Evolutionary conservation across 106 monocot species (phyloP).

Genomic region (Chionographis japonica): DNA sequence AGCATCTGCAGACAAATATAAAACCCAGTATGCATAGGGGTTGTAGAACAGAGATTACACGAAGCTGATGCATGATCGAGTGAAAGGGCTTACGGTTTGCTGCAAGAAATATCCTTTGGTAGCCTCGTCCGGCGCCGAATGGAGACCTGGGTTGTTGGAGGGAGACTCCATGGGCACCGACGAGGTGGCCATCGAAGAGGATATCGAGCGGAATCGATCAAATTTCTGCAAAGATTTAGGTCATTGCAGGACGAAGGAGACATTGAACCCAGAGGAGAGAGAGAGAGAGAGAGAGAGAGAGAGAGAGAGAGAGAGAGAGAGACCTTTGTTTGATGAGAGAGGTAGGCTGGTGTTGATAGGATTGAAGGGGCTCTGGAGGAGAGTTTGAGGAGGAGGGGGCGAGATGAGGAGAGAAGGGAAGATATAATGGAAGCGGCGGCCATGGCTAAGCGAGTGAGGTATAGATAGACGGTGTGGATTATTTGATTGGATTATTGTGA

Average conservation of each 20-base stretch:
- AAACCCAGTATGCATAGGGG: background rate
- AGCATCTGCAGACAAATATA: constrained; percentile 72
- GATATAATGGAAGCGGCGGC: constrained; percentile 2
- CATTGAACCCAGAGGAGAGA: background rate
- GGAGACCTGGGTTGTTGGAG: constrained; percentile 85
- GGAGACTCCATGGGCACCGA: constrained; percentile 62
- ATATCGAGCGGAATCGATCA: constrained; percentile 17
- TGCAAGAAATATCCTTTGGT: constrained; percentile 94
- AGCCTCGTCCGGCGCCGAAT: constrained; percentile 53
- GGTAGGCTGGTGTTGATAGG: background rate
- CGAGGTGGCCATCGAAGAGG: constrained; percentile 39
- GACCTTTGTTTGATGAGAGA: background rate
- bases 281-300: too few relatives aligned
- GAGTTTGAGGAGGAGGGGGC: constrained; percentile 8
- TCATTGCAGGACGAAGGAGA: too few relatives aligned
- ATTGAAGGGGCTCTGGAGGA: constrained; percentile 9
- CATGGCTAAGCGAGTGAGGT: background rate
- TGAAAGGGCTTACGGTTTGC: constrained; percentile 58
- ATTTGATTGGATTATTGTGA: too few relatives aligned
- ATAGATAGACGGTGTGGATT: too few relatives aligned
- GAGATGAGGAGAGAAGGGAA: background rate
- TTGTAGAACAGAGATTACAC: background rate
- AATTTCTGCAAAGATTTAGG: constrained; percentile 18
- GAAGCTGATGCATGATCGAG: background rate
- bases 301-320: background rate